A percentile compares a stretch with the other conserved stretches of the same genome.
These are phyloP conservation scores for Trypanosomatidae sp. DNA, from an alignment of 208 protist species.

Conservation along the genomic window DNA sequence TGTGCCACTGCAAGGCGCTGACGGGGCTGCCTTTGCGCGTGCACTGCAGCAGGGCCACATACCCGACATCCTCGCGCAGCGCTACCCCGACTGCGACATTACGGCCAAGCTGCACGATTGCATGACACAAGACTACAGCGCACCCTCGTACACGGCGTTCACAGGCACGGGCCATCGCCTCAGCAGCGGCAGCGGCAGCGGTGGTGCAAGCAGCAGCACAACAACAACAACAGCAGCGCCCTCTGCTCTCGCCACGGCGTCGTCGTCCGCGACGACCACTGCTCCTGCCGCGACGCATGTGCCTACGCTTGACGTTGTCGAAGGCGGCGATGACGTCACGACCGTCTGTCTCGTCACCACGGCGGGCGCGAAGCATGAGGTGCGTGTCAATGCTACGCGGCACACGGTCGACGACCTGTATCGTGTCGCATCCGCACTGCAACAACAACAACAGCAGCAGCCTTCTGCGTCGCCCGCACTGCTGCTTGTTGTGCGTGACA, in stretches of 20 bases:
- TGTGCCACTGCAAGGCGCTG: conserved; percentile 23
- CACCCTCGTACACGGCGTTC: conserved; percentile 34
- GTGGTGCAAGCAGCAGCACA: background rate
- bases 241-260: background rate
- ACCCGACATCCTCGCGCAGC: conserved; percentile 19
- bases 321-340: conserved; percentile 35
- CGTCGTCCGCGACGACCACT: background rate
- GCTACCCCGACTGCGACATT: conserved; percentile 52
- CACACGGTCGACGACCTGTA: conserved; percentile 74
- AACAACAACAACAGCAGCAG: conserved; percentile 16
- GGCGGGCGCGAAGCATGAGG: conserved; percentile 32
- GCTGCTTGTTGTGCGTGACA: conserved; percentile 49
- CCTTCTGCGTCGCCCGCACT: conserved; percentile 36
- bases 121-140: conserved; percentile 23
- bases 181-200: conserved; percentile 2
- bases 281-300: background rate
- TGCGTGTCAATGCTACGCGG: conserved; percentile 52
- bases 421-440: conserved; percentile 20
- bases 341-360: conserved; percentile 51
- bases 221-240: background rate
- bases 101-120: conserved; percentile 42
- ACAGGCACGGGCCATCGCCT: conserved; percentile 45
- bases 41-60: conserved; percentile 47
- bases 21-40: conserved; percentile 26
- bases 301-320: conserved; percentile 20